Base-by-base conservation (phyloP, 2,329 filamentous ascomycete genomes). In the Grosmannia huntii region DNA sequence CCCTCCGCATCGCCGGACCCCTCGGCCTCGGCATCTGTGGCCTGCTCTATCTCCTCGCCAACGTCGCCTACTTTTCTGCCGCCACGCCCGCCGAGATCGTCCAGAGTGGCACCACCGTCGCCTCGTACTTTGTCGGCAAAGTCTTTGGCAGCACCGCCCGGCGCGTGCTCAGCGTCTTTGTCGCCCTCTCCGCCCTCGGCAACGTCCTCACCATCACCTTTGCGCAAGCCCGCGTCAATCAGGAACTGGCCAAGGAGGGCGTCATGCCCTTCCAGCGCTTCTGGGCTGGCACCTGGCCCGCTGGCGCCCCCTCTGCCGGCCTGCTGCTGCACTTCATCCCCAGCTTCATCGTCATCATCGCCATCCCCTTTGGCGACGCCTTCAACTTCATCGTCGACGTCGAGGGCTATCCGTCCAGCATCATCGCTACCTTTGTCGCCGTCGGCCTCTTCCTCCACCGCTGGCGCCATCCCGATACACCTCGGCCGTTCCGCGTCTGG, bases 161-260 rank as follows among this genome's bases (percentile, higher is more conserved):
- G 68, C 74, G 78, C 31, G 81, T 79, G 5, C 72, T 85, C 12
- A 77, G 78, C 0, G 79, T 76, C 0, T 81, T 85, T 56, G 80
- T 85, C 0, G 81, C 81, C 0, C 66, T 85, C 38, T 83, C 78
- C 55, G 82, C 82, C 61, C 65, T 85, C 53, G 83, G 82, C 7
- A 85, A 85, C 56, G 80, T 86, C 0, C 69, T 85, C 10, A 79
- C 80, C 23, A 76, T 84, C 52, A 81, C 85, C 60, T 87, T 87
- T 69, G 83, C 83, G 0, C 82, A 86, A 68, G 81, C 82, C 4
- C 78, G 84, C 58, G 71, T 86, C n/a, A 83, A 84, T 0, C 84
- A 84, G 67, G 83, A 85, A 67, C 76, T 86, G n/a, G 83, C 81
- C 11, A 80, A 82, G 14, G 83, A 86, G 68, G 83, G 83, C 31